A percentile compares a stretch with the other conserved stretches of the same genome.
Conservation (phyloP, 2,329 filamentous ascomycete genomes). For the Fusarium anguioides region DNA sequence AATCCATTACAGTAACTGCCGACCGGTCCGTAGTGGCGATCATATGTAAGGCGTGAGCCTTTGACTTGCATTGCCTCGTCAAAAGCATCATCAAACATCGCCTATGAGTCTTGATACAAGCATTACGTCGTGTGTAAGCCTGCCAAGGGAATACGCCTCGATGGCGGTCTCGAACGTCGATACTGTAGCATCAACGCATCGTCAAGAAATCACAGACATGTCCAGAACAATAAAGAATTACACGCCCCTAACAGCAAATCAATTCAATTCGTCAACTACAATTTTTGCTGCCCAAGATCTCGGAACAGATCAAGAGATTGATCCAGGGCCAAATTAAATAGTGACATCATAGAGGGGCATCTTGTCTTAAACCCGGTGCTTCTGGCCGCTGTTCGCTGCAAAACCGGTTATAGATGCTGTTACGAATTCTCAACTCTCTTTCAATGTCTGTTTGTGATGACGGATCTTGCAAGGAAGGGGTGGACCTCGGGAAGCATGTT, state of each 20-base stretch:
- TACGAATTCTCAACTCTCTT: conserved; percentile 8
- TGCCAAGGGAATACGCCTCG: conserved; percentile 4
- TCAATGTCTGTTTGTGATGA: conserved; percentile 8
- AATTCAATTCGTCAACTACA: conserved; percentile 8
- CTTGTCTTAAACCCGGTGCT: conserved; percentile 8
- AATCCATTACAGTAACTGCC: too few relatives aligned
- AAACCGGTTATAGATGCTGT: conserved; percentile 18
- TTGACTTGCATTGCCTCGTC: background rate
- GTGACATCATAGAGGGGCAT: conserved; percentile 35
- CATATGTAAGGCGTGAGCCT: background rate
- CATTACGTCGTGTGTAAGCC: conserved; percentile 24
- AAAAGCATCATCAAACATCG: background rate
- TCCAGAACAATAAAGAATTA: background rate
- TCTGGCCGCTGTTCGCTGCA: background rate
- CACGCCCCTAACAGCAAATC: conserved; percentile 6
- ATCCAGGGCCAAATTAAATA: conserved; percentile 1
- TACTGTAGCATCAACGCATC: conserved; percentile 10
- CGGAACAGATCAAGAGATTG: conserved; percentile 29
- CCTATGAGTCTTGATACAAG: background rate
- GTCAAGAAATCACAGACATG: background rate
- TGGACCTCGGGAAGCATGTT: conserved; percentile 3
- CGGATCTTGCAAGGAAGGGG: background rate
- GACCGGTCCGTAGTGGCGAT: conserved; percentile 5
- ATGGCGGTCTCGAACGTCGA: background rate
- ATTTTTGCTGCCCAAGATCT: conserved; percentile 28